Base-by-base conservation (phyloP, 805 yeast species). In the Ogataea methylovora region DNA sequence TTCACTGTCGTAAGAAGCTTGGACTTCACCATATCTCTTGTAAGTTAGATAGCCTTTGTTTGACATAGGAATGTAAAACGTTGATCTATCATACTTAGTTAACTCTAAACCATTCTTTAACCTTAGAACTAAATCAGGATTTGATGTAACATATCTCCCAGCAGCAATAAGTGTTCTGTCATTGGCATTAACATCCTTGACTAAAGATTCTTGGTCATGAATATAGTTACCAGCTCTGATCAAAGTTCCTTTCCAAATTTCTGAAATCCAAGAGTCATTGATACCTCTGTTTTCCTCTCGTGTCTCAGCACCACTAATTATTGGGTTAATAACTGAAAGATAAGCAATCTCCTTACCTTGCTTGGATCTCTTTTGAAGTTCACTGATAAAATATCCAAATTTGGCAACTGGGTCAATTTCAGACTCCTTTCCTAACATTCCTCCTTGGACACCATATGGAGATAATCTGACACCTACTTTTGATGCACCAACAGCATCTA, bases 231-330 rank as follows among this genome's bases (percentile, higher is more conserved):
- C 57, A 23, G 51, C 44, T 24, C 48, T 40, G 13, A 51, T 30
- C 11, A 51, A 31, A 6, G 37, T 34, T 23, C 57, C 56, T 29
- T 38, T 44, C 64, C 63, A 59, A 24, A 54, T 37, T 21, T 27
- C 30, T 18, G 12, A 15, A 17, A 27, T 19, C 30, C 30, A 27
- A 19, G 23, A 5, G 4, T 22, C 15, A 8, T 18, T 7, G 12
- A 11, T 3, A n/a, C 12, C 30, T 11, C 19, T 27, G 14, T 32
- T 57, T 55, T 41, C 59, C 59, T 79, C 80, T 73, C 6, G 60
- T 4, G 15, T 15, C 44, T 71, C 76, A 11, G 67, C 46, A 43
- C 84, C 53, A 51, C 84, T 92, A 49, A 85, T 95, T 17, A 74
- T 87, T 1, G 73, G 76, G 44, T 84, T 95, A n/a, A 30, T 55